Conservation (phyloP, 495 filamentous ascomycete genomes). For the Daldinia childiae region DNA sequence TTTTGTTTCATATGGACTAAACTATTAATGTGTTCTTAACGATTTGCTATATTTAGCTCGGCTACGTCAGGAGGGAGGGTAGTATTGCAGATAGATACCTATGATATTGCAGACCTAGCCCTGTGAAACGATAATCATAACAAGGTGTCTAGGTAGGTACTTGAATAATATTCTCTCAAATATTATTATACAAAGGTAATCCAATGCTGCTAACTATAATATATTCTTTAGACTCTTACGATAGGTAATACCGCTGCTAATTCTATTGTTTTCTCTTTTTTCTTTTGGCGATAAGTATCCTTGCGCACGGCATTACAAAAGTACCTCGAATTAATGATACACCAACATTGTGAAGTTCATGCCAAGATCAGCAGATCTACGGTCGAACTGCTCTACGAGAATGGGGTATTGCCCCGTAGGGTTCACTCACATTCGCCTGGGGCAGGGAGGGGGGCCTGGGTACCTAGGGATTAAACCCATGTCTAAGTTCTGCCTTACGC, state of each 20-base stretch:
- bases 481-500: conserved; percentile 14
- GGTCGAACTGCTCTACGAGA: neutral
- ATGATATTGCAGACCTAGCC: neutral
- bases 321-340: neutral
- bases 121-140: neutral
- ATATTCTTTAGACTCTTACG: neutral
- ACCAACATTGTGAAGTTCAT: conserved; percentile 1
- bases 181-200: neutral
- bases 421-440: conserved; percentile 2
- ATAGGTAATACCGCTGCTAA: neutral
- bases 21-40: neutral
- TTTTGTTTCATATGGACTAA: neutral
- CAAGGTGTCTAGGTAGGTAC: neutral
- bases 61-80: neutral
- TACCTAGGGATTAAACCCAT: neutral
- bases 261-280: neutral
- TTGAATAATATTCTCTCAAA: neutral
- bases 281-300: neutral
- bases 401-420: conserved; percentile 7
- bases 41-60: neutral
- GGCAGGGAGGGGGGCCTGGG: too few species aligned
- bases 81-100: too few species aligned
- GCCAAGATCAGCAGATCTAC: conserved; percentile 13
- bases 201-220: neutral
- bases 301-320: neutral